Evolutionary conservation across 75 land plant species (phyloP).

Genomic region (Picea sitchensis): DNA sequence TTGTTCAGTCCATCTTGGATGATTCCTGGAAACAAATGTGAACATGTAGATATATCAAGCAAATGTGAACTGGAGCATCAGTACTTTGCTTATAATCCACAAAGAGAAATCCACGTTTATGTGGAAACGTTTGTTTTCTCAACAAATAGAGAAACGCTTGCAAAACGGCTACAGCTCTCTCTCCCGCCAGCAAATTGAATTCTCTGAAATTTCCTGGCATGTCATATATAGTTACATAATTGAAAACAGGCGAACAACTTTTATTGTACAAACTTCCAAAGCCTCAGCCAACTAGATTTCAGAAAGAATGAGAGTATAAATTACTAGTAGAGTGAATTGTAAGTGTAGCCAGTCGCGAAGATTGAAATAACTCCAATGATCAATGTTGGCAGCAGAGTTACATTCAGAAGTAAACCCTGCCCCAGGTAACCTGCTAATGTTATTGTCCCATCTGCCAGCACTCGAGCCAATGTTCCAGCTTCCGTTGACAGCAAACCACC

Average conservation of each 20-base stretch:
- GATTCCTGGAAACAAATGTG: too few relatives aligned
- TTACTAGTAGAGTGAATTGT: slow-evolving; percentile 49
- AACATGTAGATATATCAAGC: too few relatives aligned
- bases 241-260: background rate
- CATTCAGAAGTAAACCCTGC: slow-evolving; percentile 44
- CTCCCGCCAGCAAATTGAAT: too few relatives aligned
- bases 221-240: too few relatives aligned
- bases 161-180: too few relatives aligned
- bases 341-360: slow-evolving; percentile 48
- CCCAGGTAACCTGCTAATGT: slow-evolving; percentile 71
- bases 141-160: too few relatives aligned
- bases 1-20: too few relatives aligned
- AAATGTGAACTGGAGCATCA: too few relatives aligned
- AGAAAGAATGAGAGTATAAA: background rate
- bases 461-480: slow-evolving; percentile 86
- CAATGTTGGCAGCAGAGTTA: slow-evolving; percentile 61
- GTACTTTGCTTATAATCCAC: too few relatives aligned
- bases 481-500: slow-evolving; percentile 86
- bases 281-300: background rate
- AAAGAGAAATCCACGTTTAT: too few relatives aligned
- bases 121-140: too few relatives aligned
- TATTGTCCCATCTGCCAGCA: slow-evolving; percentile 70
- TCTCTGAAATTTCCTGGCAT: too few relatives aligned
- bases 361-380: slow-evolving; percentile 51
- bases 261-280: background rate